Percentiles rank a stretch among this genome's conserved stretches.
These are phyloP conservation scores for Micractinium conductrix DNA, from an alignment of 139 green algal genomes.

Conservation along the genomic window DNA sequence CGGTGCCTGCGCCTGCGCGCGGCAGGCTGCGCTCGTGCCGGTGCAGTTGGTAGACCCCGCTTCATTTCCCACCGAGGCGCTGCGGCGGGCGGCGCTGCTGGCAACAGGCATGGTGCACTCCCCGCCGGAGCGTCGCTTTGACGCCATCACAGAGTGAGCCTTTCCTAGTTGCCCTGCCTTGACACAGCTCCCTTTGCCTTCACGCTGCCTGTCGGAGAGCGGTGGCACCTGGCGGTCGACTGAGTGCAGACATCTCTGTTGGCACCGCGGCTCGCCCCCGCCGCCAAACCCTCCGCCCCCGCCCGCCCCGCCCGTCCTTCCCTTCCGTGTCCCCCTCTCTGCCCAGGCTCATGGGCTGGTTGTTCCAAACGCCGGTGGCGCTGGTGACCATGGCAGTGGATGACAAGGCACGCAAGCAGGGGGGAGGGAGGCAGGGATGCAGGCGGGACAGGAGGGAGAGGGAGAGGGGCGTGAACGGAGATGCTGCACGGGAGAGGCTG, in stretches of 20 bases:
- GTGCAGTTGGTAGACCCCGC: not conserved
- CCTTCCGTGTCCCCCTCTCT: not conserved
- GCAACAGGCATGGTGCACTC: not conserved
- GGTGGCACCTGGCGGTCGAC: no score
- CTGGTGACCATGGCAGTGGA: slow-evolving; percentile 12
- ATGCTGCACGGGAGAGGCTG: no score
- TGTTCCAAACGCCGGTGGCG: slow-evolving; percentile 21
- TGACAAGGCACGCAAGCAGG: not conserved
- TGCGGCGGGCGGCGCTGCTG: not conserved
- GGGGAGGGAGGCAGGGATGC: no score
- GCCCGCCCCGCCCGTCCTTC: not conserved
- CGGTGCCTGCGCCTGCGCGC: no score
- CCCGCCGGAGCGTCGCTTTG: slow-evolving; percentile 3
- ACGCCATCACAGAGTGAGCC: slow-evolving; percentile 4
- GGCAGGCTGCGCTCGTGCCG: no score
- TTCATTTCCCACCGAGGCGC: not conserved
- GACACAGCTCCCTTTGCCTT: not conserved
- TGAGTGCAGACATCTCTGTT: no score
- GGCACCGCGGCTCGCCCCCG: no score
- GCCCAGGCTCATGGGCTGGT: slow-evolving; percentile 10
- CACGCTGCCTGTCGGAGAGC: no score
- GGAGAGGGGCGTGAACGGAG: no score
- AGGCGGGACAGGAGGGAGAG: not conserved
- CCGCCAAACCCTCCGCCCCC: no score
- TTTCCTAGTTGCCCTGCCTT: not conserved